Evolutionary conservation across 352 stramenopile genomes (phyloP), one percentile per base, ranked within the genome.

Genomic region (Paralagenidium karlingii): DNA sequence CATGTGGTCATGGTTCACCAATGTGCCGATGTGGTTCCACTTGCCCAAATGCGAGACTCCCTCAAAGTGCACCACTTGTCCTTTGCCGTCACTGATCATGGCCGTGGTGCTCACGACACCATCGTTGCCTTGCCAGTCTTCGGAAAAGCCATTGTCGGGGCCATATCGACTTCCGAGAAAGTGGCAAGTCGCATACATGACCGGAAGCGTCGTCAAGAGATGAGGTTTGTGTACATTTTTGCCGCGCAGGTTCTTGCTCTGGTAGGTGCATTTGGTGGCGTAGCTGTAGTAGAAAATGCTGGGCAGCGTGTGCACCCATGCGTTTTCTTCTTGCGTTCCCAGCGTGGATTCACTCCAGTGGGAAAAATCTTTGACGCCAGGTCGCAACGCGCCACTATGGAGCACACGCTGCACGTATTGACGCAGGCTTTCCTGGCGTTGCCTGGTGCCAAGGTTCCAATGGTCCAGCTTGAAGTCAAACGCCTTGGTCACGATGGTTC

Each of bases 211-310:
- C 9, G 55, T 74, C 11, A 75, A 31, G 20, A 63, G 21, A 28
- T 75, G 67, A 1, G 62, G 63, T 28, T 69, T 15, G 10, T 58
- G 57, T 11, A 79, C 53, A 26, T 60, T 60, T 9, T 51, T 53
- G 5, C 73, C 33, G 1, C 61, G 30, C 24, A 59, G 43, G 34
- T 76, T 52, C 16, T 34, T 28, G 15, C 47, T 51, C 20, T 38
- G 22, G 39, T 55, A 68, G 38, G 60, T 73, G 47, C 71, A 58
- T 7, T 58, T 34, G 2, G 60, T 77, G 16, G 49, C 38, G 46
- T 70, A 75, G 44, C 63, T 77, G 38, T 63, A 81, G 54, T 81
- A 77, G 49, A 69, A 77, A 11, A 80, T 53, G 37, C 66, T 51
- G 18, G 60, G 43, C 5, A 77, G 51, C 33, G 63, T 80, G 31